Conservation (phyloP, 768 basidiomycete genomes). For the Macrolepiota albuminosa region DNA sequence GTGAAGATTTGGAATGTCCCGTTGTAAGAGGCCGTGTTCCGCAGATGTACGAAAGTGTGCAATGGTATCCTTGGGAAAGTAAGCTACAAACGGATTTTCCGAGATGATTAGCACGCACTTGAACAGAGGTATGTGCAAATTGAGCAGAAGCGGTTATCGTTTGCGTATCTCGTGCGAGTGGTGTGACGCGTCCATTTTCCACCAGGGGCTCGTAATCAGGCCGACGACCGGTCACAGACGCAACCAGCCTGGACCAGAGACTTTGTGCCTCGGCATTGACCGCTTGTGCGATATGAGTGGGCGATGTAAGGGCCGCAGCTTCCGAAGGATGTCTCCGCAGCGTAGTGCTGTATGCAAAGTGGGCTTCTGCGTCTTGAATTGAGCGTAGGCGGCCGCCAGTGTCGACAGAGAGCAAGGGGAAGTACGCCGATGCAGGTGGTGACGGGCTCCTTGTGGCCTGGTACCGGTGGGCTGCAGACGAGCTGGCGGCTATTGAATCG, state of each 20-base stretch:
- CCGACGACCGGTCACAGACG: constrained; percentile 34
- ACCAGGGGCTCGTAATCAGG: constrained; percentile 20
- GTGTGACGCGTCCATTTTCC: constrained; percentile 36
- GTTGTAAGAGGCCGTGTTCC: constrained; percentile 54
- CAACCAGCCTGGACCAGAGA: constrained; percentile 46
- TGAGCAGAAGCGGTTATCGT: constrained; percentile 60
- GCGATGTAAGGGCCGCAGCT: constrained; percentile 36
- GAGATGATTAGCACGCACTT: constrained; percentile 38
- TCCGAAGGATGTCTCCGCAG: constrained; percentile 64
- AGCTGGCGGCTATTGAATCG: constrained; percentile 31
- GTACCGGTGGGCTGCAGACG: constrained; percentile 28
- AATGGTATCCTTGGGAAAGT: constrained; percentile 59
- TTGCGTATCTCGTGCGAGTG: constrained; percentile 23
- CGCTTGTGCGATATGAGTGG: constrained; percentile 41
- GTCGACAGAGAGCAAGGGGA: constrained; percentile 52
- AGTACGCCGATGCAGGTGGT: constrained; percentile 81
- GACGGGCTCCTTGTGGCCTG: constrained; percentile 37
- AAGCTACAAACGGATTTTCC: not conserved
- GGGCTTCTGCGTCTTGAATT: constrained; percentile 58
- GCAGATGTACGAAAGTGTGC: constrained; percentile 63
- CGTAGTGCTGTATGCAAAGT: constrained; percentile 83
- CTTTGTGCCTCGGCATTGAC: constrained; percentile 44
- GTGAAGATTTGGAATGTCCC: constrained; percentile 60
- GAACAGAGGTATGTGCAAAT: constrained; percentile 61
- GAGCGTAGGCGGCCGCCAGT: constrained; percentile 48